Conservation (phyloP, 176 grass and related monocot species). For the Aegilops umbellulata region DNA sequence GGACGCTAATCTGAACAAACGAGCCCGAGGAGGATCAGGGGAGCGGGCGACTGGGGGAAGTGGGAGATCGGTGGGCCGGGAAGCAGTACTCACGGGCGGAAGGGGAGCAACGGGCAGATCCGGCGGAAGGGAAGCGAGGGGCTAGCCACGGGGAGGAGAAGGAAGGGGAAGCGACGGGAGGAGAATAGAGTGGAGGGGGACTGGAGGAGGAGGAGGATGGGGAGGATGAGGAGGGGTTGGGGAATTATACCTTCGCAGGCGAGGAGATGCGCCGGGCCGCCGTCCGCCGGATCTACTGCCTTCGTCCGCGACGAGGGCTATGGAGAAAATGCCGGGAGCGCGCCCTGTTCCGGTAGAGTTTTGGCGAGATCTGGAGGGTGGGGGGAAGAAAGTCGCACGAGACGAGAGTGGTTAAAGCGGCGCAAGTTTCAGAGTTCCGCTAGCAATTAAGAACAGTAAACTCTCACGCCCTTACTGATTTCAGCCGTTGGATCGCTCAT, state of each 20-base stretch:
- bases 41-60: background rate
- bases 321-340: constrained; percentile 19
- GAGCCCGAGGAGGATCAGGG: background rate
- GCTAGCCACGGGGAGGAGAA: background rate
- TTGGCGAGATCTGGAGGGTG: constrained; percentile 3
- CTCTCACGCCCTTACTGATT: too few species aligned
- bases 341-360: background rate
- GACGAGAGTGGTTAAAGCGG: background rate
- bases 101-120: background rate
- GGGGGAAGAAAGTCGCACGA: background rate
- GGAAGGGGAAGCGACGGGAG: background rate
- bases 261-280: background rate
- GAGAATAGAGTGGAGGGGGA: background rate
- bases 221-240: background rate
- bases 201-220: background rate
- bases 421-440: too few species aligned
- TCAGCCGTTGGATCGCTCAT: too few species aligned
- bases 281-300: background rate
- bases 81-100: background rate
- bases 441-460: too few species aligned
- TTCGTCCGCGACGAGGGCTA: background rate
- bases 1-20: background rate
- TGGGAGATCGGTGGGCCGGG: background rate
- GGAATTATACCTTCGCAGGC: background rate
- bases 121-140: background rate